These are phyloP conservation scores for Annulohypoxylon nitens DNA, from an alignment of 495 filamentous ascomycete species.

Conservation along the genomic window DNA sequence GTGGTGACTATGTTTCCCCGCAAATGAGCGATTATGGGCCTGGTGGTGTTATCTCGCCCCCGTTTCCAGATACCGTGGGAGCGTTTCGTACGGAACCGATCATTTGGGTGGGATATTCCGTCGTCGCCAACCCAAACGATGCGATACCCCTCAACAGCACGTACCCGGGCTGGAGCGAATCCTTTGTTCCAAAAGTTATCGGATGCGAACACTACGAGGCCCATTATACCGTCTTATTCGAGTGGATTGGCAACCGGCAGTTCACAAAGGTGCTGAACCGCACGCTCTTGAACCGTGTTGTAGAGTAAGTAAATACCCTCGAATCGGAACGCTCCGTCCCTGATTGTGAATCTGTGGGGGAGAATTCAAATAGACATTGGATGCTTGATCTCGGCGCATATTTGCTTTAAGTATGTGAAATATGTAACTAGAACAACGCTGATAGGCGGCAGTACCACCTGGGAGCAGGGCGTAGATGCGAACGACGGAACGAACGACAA, in stretches of 20 bases:
- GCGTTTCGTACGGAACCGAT: conserved; percentile 57
- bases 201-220: conserved; percentile 58
- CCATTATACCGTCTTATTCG: conserved; percentile 52
- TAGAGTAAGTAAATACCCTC: conserved; percentile 44
- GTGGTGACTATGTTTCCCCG: conserved; percentile 53
- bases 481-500: conserved; percentile 57
- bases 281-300: conserved; percentile 47
- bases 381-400: not conserved
- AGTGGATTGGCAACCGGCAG: conserved; percentile 50
- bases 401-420: not conserved
- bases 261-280: conserved; percentile 47
- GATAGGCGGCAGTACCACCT: conserved; percentile 48
- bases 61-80: conserved; percentile 53
- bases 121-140: conserved; percentile 40
- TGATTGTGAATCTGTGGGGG: not conserved
- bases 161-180: conserved; percentile 44
- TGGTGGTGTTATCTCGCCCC: conserved; percentile 48
- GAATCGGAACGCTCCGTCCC: not conserved
- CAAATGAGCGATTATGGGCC: conserved; percentile 51
- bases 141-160: conserved; percentile 39
- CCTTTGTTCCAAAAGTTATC: conserved; percentile 55
- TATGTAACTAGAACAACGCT: conserved; percentile 7
- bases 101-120: conserved; percentile 54
- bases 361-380: too few relatives aligned
- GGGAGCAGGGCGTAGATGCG: conserved; percentile 47